A percentile compares a stretch with the other conserved stretches of the same genome.
Evolutionary conservation across 192 early-diverging fungal genomes (phyloP).

Genomic region (Coemansia sp.): DNA sequence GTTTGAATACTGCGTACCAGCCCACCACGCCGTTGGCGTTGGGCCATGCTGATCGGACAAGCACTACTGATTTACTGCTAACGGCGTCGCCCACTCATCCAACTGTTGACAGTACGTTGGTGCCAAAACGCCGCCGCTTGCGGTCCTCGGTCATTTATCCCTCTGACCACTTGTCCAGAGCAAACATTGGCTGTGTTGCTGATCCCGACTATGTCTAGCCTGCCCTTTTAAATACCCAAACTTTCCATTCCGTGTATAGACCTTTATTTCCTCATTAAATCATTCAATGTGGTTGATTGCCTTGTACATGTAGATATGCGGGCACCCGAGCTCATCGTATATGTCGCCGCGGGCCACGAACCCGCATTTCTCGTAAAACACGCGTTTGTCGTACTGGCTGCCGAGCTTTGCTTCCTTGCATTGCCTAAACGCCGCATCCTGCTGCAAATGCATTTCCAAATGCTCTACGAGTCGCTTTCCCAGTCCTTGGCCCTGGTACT

Average conservation of each 20-base stretch:
- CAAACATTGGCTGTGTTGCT: too few species aligned
- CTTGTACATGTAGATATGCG: constrained; percentile 48
- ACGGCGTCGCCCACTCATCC: too few species aligned
- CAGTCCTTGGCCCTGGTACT: constrained; percentile 41
- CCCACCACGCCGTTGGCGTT: constrained; percentile 3
- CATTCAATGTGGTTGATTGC: constrained; percentile 2
- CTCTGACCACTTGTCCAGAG: too few species aligned
- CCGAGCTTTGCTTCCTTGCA: constrained; percentile 17
- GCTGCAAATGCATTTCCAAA: constrained; percentile 18
- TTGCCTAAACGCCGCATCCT: background rate
- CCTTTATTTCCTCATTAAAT: background rate
- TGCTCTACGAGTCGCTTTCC: constrained; percentile 21
- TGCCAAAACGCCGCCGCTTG: too few species aligned
- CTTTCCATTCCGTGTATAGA: background rate
- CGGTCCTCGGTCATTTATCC: too few species aligned
- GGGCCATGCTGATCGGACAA: too few species aligned
- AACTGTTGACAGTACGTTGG: too few species aligned
- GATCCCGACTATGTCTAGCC: too few species aligned
- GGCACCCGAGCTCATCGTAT: constrained; percentile 35
- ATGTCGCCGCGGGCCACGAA: constrained; percentile 29
- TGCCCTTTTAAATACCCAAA: too few species aligned
- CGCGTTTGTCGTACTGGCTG: constrained; percentile 40
- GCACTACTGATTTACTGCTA: too few species aligned
- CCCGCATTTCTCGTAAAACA: constrained; percentile 42
- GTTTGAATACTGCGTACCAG: constrained; percentile 11